A percentile compares a stretch with the other conserved stretches of the same genome.
phyloP scores from a whole-genome alignment of 257 asterid species.

The Ehretia macrophylla region DNA sequence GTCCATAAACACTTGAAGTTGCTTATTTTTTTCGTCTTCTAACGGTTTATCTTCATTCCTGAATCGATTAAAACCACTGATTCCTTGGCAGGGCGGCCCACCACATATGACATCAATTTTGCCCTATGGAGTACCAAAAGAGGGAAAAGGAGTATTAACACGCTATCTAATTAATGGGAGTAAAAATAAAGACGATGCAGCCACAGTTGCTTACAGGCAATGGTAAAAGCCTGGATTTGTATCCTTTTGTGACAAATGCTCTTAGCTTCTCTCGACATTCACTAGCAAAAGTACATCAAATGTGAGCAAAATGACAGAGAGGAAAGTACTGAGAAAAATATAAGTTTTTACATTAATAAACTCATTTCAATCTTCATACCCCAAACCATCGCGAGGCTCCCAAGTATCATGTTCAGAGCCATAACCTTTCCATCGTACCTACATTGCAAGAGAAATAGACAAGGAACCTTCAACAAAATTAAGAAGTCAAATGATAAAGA shows the following conservation, averaged over 20 bases:
- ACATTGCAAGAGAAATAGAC: background rate
- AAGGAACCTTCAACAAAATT: too few relatives aligned
- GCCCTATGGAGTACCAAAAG: conserved; percentile 19
- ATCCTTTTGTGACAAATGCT: conserved; percentile 32
- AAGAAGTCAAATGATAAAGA: too few relatives aligned
- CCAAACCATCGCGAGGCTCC: conserved; percentile 45
- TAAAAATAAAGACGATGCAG: background rate
- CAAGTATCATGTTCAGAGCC: conserved; percentile 36
- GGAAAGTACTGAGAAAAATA: background rate
- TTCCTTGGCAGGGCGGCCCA: conserved; percentile 60
- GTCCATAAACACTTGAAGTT: conserved; percentile 39
- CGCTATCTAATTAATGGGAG: background rate
- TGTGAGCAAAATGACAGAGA: conserved; percentile 1
- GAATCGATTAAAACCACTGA: conserved; percentile 46
- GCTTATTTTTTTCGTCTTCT: conserved; percentile 37
- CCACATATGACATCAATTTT: conserved; percentile 51
- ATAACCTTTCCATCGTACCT: conserved; percentile 50
- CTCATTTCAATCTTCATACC: conserved; percentile 17
- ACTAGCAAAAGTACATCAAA: background rate
- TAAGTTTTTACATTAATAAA: background rate
- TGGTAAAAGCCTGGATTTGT: conserved; percentile 26
- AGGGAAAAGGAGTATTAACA: background rate
- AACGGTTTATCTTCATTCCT: conserved; percentile 31
- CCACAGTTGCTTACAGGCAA: conserved; percentile 38
- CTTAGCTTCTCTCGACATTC: conserved; percentile 28